Conservation (phyloP, 2,329 filamentous ascomycete species). For the Xylaria digitata region DNA sequence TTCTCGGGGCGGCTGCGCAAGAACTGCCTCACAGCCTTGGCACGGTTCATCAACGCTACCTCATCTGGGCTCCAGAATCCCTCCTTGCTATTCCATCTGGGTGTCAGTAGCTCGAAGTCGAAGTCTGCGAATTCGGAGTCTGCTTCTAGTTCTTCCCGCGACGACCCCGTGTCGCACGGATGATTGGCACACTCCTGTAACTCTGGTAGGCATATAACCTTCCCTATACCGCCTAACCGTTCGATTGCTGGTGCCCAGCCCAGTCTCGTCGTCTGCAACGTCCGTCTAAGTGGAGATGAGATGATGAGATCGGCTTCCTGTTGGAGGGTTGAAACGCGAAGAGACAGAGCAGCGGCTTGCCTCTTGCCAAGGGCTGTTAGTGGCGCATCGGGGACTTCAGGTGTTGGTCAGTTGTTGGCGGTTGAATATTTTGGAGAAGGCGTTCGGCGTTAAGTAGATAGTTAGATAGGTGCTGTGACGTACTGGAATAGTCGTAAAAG, state of each 20-base stretch:
- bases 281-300: slow-evolving; percentile 50
- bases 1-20: slow-evolving; percentile 44
- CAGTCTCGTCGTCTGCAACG: slow-evolving; percentile 50
- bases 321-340: slow-evolving; percentile 39
- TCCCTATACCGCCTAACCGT: slow-evolving; percentile 38
- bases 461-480: slow-evolving; percentile 11
- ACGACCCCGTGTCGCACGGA: slow-evolving; percentile 51
- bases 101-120: slow-evolving; percentile 41
- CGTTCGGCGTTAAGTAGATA: too few species aligned
- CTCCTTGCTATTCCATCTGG: slow-evolving; percentile 47
- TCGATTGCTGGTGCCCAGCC: slow-evolving; percentile 44
- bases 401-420: slow-evolving; percentile 3
- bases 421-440: too few species aligned
- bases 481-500: slow-evolving; percentile 45
- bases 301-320: slow-evolving; percentile 45
- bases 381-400: slow-evolving; percentile 43
- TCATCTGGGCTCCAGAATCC: slow-evolving; percentile 44
- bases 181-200: slow-evolving; percentile 49
- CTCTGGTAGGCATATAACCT: slow-evolving; percentile 46
- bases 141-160: slow-evolving; percentile 41
- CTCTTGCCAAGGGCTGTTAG: slow-evolving; percentile 45
- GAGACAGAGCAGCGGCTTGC: slow-evolving; percentile 43
- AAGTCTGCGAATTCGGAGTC: slow-evolving; percentile 46
- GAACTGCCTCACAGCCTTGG: slow-evolving; percentile 43
- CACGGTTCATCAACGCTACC: slow-evolving; percentile 41